These are phyloP conservation scores for Aspergillus viridinutans DNA, from an alignment of 2,329 filamentous ascomycete genomes.

Conservation along the genomic window DNA sequence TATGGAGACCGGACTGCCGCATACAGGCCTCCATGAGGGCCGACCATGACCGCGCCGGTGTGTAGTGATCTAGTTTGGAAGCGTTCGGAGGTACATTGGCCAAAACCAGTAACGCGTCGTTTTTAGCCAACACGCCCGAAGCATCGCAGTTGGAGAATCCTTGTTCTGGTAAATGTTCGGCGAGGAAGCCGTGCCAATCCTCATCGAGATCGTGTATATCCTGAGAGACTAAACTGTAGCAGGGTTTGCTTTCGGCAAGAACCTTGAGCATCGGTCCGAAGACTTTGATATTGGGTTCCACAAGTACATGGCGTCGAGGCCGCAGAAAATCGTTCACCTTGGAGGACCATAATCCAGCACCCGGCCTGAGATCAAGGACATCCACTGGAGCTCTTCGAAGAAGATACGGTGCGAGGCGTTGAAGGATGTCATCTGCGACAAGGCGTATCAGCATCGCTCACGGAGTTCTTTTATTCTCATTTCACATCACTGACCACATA, in stretches of 20 bases:
- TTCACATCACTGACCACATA: conserved; percentile 28
- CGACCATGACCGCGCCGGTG: conserved; percentile 54
- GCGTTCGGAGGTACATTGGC: conserved; percentile 61
- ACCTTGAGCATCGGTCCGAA: conserved; percentile 61
- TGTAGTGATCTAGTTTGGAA: conserved; percentile 46
- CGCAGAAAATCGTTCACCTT: conserved; percentile 70
- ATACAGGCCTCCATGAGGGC: conserved; percentile 55
- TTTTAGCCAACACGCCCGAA: conserved; percentile 49
- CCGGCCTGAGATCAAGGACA: conserved; percentile 82
- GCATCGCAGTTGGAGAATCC: conserved; percentile 35
- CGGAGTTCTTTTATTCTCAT: too few relatives aligned
- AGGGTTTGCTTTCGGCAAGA: conserved; percentile 48
- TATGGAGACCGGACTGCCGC: conserved; percentile 60
- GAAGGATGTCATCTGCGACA: conserved; percentile 59
- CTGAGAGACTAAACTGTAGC: conserved; percentile 48
- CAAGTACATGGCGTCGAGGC: conserved; percentile 75
- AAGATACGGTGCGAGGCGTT: conserved; percentile 66
- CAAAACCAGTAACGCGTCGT: conserved; percentile 69
- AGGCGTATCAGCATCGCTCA: conserved; percentile 2
- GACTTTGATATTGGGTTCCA: conserved; percentile 63
- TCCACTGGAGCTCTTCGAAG: conserved; percentile 72
- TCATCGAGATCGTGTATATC: conserved; percentile 57
- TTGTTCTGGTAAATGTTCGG: conserved; percentile 52
- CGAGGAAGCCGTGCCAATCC: conserved; percentile 39
- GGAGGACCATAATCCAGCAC: conserved; percentile 70